Conservation (phyloP, 345 rosid genomes). For the Abelmoschus esculentus region DNA sequence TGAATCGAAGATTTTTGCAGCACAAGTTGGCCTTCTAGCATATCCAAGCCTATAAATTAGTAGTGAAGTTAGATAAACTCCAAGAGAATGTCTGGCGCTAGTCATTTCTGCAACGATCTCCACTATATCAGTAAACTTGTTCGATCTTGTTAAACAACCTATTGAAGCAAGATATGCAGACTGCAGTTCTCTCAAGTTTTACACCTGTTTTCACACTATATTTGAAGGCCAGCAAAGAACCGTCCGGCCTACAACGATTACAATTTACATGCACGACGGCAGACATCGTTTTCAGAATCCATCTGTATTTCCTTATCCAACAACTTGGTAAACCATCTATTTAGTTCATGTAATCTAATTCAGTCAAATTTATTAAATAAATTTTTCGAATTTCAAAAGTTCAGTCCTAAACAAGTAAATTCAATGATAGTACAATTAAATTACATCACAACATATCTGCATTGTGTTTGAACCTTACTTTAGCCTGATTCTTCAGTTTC, state of each 20-base stretch:
- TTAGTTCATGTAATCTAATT: too few species aligned
- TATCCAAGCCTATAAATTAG: too few species aligned
- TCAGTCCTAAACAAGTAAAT: too few species aligned
- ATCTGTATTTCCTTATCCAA: slow-evolving; percentile 29
- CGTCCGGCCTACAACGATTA: slow-evolving; percentile 30
- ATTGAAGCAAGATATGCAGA: slow-evolving; percentile 47
- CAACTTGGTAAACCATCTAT: slow-evolving; percentile 28
- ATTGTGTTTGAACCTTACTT: background rate
- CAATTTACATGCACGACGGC: slow-evolving; percentile 40
- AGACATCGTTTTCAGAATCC: slow-evolving; percentile 42
- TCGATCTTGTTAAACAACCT: slow-evolving; percentile 44
- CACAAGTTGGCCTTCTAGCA: too few species aligned
- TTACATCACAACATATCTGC: background rate
- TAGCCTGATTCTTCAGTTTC: background rate
- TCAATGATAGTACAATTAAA: too few species aligned
- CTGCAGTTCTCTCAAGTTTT: slow-evolving; percentile 42
- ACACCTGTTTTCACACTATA: slow-evolving; percentile 46
- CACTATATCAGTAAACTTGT: slow-evolving; percentile 12
- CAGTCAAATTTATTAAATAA: too few species aligned
- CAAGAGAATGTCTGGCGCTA: too few species aligned
- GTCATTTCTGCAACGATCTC: too few species aligned
- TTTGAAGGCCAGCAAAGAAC: slow-evolving; percentile 56
- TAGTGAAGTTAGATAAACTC: too few species aligned
- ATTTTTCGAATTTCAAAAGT: too few species aligned
- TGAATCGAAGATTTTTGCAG: too few species aligned